A percentile compares a stretch with the other conserved stretches of the same genome.
phyloP scores from a whole-genome alignment of 495 filamentous ascomycete genomes.

The Trichocladium uniseriatum region DNA sequence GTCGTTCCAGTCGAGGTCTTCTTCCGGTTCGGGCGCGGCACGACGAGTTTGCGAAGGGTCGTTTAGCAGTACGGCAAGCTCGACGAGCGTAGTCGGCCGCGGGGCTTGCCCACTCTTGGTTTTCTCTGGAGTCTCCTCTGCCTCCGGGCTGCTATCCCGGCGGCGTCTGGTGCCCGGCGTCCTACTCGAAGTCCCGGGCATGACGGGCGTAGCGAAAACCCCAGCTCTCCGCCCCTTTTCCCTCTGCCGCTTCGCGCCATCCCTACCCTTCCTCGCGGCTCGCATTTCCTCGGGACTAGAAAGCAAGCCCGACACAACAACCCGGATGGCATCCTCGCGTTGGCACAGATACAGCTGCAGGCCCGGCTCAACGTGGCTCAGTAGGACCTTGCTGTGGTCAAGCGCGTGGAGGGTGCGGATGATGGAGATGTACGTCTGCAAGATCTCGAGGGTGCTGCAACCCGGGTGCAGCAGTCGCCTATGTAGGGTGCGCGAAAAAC shows the following conservation, averaged over 20 bases:
- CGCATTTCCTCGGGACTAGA: conserved; percentile 49
- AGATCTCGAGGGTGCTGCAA: conserved; percentile 77
- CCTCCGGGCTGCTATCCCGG: background rate
- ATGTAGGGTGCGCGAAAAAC: conserved; percentile 59
- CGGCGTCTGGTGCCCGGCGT: conserved; percentile 1
- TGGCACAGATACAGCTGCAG: conserved; percentile 82
- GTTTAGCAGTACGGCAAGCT: conserved; percentile 66
- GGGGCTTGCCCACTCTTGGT: background rate
- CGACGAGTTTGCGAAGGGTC: conserved; percentile 46
- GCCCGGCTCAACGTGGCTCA: conserved; percentile 74
- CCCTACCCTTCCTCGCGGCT: conserved; percentile 27
- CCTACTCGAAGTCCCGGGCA: background rate
- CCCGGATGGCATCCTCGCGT: conserved; percentile 85
- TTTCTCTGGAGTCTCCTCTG: background rate
- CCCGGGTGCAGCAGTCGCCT: conserved; percentile 78
- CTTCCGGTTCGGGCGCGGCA: conserved; percentile 42
- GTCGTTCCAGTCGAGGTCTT: conserved; percentile 79
- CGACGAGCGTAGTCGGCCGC: conserved; percentile 43
- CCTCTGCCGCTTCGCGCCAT: conserved; percentile 18
- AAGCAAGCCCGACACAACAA: conserved; percentile 78
- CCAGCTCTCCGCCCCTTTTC: background rate
- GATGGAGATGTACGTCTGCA: conserved; percentile 84
- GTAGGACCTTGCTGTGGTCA: conserved; percentile 82
- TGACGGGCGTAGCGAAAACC: conserved; percentile 12
- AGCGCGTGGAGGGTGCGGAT: conserved; percentile 84